Evolutionary conservation across 2,329 filamentous ascomycete species (phyloP).

Genomic region (Fusarium globosum): DNA sequence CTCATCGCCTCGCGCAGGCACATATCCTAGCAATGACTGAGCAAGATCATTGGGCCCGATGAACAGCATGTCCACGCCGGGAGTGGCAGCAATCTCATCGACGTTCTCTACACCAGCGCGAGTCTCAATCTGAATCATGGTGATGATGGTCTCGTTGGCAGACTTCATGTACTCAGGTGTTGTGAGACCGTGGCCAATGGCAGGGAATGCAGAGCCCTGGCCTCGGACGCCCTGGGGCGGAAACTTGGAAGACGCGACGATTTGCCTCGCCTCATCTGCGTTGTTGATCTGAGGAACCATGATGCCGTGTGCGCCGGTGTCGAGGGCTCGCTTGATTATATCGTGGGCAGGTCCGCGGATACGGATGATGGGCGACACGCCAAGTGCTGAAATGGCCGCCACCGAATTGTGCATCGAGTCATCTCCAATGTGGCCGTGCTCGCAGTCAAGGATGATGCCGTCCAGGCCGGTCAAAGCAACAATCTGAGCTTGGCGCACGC

Average conservation of each 20-base stretch:
- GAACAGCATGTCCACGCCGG: constrained; percentile 56
- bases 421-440: constrained; percentile 22
- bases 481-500: constrained; percentile 60
- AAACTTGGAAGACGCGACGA: constrained; percentile 58
- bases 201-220: constrained; percentile 57
- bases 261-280: constrained; percentile 52
- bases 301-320: constrained; percentile 57
- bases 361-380: constrained; percentile 27
- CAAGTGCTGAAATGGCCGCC: constrained; percentile 12
- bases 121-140: constrained; percentile 59
- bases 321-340: constrained; percentile 56
- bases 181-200: constrained; percentile 51
- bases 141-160: constrained; percentile 57
- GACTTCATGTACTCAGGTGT: constrained; percentile 55
- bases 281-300: constrained; percentile 58
- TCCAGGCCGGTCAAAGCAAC: constrained; percentile 61
- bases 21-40: constrained; percentile 53
- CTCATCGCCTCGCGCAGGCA: constrained; percentile 58
- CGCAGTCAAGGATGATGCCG: constrained; percentile 60
- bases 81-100: constrained; percentile 52
- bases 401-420: constrained; percentile 19
- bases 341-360: constrained; percentile 41
- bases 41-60: constrained; percentile 60
- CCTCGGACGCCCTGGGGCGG: constrained; percentile 57
- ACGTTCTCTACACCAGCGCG: constrained; percentile 57